phyloP scores from a whole-genome alignment of 2,329 filamentous ascomycete genomes.

The Phaeosphaeriaceae sp. region DNA sequence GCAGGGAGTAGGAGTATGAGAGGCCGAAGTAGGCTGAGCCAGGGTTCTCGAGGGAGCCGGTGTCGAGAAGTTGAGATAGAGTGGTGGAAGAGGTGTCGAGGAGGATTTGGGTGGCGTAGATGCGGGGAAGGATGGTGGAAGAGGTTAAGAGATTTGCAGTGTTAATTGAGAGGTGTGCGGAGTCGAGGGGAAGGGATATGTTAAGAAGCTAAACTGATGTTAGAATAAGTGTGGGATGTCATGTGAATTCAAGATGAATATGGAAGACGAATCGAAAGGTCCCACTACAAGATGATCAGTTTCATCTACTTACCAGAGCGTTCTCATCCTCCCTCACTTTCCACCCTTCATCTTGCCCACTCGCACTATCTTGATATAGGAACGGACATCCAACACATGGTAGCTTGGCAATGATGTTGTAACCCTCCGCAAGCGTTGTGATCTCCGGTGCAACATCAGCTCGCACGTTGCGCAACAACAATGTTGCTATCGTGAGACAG shows the following conservation, averaged over 20 bases:
- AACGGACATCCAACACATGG: slow-evolving; percentile 35
- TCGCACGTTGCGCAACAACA: slow-evolving; percentile 2
- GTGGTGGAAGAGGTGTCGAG: slow-evolving; percentile 23
- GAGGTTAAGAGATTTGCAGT: slow-evolving; percentile 26
- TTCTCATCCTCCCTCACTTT: slow-evolving; percentile 32
- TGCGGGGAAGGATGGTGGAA: slow-evolving; percentile 25
- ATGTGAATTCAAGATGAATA: neutral
- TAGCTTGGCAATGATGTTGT: slow-evolving; percentile 39
- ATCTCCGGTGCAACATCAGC: slow-evolving; percentile 39
- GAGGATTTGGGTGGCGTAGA: slow-evolving; percentile 40
- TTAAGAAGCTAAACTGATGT: slow-evolving; percentile 32
- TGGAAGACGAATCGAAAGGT: neutral
- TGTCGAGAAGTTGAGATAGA: slow-evolving; percentile 22
- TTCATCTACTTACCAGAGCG: slow-evolving; percentile 27
- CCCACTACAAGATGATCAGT: too few relatives aligned
- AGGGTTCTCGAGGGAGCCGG: slow-evolving; percentile 28
- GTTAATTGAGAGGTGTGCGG: slow-evolving; percentile 35
- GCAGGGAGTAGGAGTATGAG: slow-evolving; percentile 37
- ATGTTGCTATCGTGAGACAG: slow-evolving; percentile 7
- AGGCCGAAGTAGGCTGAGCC: slow-evolving; percentile 36
- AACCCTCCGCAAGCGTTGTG: slow-evolving; percentile 38
- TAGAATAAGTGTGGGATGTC: neutral
- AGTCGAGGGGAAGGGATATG: slow-evolving; percentile 38
- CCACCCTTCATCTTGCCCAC: slow-evolving; percentile 34
- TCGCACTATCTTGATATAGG: slow-evolving; percentile 38